These are phyloP conservation scores for Nevesoporus exiguus DNA, from an alignment of 768 basidiomycete genomes.

Conservation along the genomic window DNA sequence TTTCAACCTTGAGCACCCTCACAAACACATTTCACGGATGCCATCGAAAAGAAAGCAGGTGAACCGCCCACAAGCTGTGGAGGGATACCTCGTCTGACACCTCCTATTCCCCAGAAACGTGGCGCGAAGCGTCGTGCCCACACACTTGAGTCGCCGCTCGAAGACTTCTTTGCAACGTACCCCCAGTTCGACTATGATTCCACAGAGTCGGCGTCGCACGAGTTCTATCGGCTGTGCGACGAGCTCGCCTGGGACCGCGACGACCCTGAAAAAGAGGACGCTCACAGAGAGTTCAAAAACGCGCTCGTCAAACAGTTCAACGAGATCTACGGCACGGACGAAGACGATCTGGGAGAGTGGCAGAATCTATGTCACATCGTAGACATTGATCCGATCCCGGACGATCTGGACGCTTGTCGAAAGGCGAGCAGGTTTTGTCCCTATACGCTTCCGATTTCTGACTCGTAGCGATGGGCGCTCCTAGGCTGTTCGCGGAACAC, in stretches of 20 bases:
- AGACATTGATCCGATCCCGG: constrained; percentile 7
- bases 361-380: constrained; percentile 8
- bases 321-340: constrained; percentile 11
- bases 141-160: neutral
- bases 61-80: neutral
- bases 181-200: constrained; percentile 5
- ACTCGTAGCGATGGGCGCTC: neutral
- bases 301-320: constrained; percentile 16
- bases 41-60: constrained; percentile 1
- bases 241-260: constrained; percentile 1
- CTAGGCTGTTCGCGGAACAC: neutral
- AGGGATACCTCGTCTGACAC: neutral
- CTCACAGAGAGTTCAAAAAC: constrained; percentile 9
- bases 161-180: neutral
- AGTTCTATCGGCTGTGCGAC: constrained; percentile 20
- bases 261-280: neutral
- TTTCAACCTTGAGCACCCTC: neutral
- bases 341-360: constrained; percentile 1
- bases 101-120: neutral
- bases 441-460: neutral
- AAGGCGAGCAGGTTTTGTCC: constrained; percentile 4
- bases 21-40: neutral
- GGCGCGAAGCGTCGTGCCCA: neutral
- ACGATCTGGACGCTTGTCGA: constrained; percentile 1
- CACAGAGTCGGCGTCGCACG: constrained; percentile 8